Percentiles rank a stretch among this genome's conserved stretches.
Conservation (phyloP, 345 rosid species). For the Gossypium raimondii region DNA sequence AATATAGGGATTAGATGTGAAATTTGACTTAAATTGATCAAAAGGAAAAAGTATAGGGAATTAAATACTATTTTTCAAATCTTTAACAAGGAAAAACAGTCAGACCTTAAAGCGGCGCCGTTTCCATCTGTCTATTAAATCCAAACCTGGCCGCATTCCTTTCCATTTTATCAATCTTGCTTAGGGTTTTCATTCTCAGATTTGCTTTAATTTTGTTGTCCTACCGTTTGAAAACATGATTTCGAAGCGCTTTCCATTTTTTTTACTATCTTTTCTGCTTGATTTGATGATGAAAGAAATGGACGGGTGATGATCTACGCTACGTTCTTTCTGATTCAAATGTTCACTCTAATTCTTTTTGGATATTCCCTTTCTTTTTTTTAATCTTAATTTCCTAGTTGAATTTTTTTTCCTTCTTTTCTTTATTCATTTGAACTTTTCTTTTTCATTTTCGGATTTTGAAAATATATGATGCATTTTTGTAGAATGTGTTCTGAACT, state of each 20-base stretch:
- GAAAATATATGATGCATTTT: too few relatives aligned
- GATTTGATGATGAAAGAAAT: background rate
- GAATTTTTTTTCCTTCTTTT: too few relatives aligned
- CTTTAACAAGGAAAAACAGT: too few relatives aligned
- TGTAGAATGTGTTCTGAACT: too few relatives aligned
- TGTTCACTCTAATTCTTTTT: background rate
- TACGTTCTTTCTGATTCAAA: background rate
- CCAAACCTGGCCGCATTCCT: background rate
- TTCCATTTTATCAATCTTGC: background rate
- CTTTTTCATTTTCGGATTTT: too few relatives aligned
- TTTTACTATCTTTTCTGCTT: background rate
- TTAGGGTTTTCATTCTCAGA: background rate
- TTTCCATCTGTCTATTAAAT: background rate
- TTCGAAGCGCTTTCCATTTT: background rate
- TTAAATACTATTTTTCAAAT: too few relatives aligned
- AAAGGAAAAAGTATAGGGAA: too few relatives aligned
- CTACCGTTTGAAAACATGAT: background rate
- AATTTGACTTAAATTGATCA: too few relatives aligned
- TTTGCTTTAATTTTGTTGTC: background rate
- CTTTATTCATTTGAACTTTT: background rate
- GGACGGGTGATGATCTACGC: background rate
- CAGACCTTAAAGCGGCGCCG: too few relatives aligned
- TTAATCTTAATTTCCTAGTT: background rate
- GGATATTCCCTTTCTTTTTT: too few relatives aligned
- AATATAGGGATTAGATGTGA: too few relatives aligned